Evolutionary conservation across 352 stramenopile genomes (phyloP).

Genomic region (Globisporangium echinulatum): DNA sequence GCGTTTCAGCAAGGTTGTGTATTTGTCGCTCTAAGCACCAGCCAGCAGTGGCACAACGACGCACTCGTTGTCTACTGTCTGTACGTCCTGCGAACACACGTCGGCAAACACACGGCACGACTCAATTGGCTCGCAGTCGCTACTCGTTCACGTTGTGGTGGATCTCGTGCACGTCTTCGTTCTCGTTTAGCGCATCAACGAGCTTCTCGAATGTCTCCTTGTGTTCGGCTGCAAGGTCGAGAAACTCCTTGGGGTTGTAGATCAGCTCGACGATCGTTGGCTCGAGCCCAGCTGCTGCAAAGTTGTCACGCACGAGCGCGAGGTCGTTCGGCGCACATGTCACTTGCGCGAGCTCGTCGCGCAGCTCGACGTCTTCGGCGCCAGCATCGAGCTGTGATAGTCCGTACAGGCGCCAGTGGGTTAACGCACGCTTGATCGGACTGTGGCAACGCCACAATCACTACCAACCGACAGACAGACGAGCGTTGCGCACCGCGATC

Average conservation of each 20-base stretch:
- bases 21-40: too few relatives aligned
- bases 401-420: too few relatives aligned
- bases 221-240: conserved; percentile 47
- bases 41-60: background rate
- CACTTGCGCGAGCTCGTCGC: conserved; percentile 57
- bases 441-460: too few relatives aligned
- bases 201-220: conserved; percentile 70
- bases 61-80: background rate
- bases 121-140: too few relatives aligned
- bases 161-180: conserved; percentile 77
- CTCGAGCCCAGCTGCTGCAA: conserved; percentile 48
- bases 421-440: background rate
- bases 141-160: conserved; percentile 82
- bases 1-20: too few relatives aligned
- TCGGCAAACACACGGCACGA: too few relatives aligned
- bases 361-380: conserved; percentile 63
- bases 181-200: conserved; percentile 64
- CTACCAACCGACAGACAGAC: background rate
- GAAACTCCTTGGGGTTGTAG: conserved; percentile 75
- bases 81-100: too few relatives aligned
- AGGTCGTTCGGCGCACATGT: conserved; percentile 66
- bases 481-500: conserved; percentile 37
- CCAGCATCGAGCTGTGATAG: conserved; percentile 50
- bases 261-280: conserved; percentile 72
- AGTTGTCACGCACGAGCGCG: conserved; percentile 45